These are phyloP conservation scores for Exophiala aquamarina DNA, from an alignment of 2,329 filamentous ascomycete species.

Conservation along the genomic window DNA sequence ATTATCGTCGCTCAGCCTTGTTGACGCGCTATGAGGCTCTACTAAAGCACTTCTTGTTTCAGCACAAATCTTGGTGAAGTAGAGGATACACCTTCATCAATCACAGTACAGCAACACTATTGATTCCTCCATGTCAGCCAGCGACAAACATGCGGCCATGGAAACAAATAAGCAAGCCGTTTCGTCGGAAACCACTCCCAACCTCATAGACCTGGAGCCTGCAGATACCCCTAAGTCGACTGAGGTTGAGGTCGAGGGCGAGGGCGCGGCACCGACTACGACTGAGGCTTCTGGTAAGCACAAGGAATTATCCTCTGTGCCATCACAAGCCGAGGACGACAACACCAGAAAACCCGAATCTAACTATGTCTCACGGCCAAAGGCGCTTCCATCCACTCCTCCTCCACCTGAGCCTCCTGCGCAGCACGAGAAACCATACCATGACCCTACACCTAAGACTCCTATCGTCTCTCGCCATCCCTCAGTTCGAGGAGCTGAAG, in stretches of 20 bases:
- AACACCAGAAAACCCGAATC: constrained; percentile 3
- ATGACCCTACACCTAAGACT: constrained; percentile 49
- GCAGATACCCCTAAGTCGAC: background rate
- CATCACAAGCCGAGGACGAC: background rate
- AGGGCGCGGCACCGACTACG: background rate
- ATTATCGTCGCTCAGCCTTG: background rate
- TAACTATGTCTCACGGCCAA: constrained; percentile 9
- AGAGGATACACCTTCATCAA: no score
- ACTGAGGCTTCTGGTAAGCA: background rate
- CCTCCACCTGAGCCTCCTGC: constrained; percentile 45
- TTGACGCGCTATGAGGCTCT: no score
- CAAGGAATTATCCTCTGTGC: background rate
- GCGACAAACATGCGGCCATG: constrained; percentile 20
- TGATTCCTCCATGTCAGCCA: constrained; percentile 14
- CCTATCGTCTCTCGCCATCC: constrained; percentile 41
- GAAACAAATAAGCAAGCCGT: constrained; percentile 12
- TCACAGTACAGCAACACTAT: no score
- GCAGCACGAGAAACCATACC: constrained; percentile 53
- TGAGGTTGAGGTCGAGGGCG: no score
- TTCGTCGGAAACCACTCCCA: constrained; percentile 11
- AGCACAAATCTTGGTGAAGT: no score
- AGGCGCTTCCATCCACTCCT: constrained; percentile 32
- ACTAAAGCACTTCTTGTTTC: no score
- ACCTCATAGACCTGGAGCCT: constrained; percentile 14
- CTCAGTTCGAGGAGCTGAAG: constrained; percentile 22